A percentile compares a stretch with the other conserved stretches of the same genome.
These are phyloP conservation scores for Liquidambar formosana DNA, from an alignment of 164 flowering plant genomes.

Conservation along the genomic window DNA sequence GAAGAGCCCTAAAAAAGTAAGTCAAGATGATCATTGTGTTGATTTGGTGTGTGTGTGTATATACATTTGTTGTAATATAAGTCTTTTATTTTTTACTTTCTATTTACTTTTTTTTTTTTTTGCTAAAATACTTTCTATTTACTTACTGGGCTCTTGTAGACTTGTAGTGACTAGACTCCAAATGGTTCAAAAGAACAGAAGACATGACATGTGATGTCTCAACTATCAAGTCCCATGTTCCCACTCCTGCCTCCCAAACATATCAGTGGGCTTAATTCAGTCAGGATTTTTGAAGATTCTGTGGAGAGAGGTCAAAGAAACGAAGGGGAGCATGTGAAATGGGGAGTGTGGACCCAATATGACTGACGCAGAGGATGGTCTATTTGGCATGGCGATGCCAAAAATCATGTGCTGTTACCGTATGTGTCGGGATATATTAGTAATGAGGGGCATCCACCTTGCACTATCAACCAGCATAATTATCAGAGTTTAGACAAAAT, in stretches of 20 bases:
- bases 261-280: no score
- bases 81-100: no score
- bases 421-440: neutral
- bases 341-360: neutral
- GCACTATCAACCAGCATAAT: no score
- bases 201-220: conserved; percentile 17
- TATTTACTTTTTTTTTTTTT: no score
- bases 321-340: neutral
- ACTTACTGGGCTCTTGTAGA: no score
- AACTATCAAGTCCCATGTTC: conserved; percentile 3
- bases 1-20: no score
- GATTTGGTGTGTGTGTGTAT: no score
- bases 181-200: neutral
- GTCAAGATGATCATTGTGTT: no score
- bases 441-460: neutral
- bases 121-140: no score
- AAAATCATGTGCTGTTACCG: neutral
- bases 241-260: neutral
- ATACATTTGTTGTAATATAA: no score
- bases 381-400: neutral
- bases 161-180: conserved; percentile 6
- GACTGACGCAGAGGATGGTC: neutral
- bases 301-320: neutral
- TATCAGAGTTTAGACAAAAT: no score
- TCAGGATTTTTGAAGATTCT: no score